Evolutionary conservation across 192 early-diverging fungal species (phyloP).

Genomic region (Allomyces arbusculus): DNA sequence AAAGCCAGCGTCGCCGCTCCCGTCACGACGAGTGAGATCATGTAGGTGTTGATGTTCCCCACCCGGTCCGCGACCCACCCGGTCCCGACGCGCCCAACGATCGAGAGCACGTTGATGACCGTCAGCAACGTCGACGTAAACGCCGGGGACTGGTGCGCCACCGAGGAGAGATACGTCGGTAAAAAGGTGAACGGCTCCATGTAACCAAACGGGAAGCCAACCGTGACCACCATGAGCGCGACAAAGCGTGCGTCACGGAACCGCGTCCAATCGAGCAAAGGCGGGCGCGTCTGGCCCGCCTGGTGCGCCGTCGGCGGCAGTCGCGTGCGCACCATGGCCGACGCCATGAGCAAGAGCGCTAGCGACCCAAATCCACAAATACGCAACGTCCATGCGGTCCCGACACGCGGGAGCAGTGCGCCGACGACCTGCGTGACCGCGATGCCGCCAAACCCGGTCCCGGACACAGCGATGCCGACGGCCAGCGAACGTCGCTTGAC

Average conservation of each 20-base stretch:
- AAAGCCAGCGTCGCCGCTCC: not conserved
- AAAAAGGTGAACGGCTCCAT: not conserved
- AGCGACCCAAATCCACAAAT: not conserved
- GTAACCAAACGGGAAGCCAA: not conserved
- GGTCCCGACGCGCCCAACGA: not conserved
- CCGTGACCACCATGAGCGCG: not conserved
- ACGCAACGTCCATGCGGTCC: not conserved
- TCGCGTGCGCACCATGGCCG: not conserved
- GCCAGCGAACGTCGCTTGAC: constrained; percentile 30
- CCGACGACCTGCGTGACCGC: not conserved
- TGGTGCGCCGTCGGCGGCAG: not conserved
- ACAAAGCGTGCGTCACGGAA: not conserved
- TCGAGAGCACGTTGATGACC: not conserved
- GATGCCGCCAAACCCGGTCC: not conserved
- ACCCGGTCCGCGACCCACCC: not conserved
- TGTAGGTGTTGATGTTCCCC: not conserved
- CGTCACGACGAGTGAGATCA: not conserved
- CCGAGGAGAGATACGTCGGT: not conserved
- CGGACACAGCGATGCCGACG: constrained; percentile 16
- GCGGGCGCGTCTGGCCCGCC: not conserved
- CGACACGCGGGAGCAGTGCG: not conserved
- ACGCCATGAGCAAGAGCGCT: not conserved
- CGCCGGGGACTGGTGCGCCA: not conserved
- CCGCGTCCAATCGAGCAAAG: not conserved
- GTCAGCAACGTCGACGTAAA: not conserved